phyloP scores from a whole-genome alignment of 371 early-diverging fungal species.

The Gilbertella persicaria region DNA sequence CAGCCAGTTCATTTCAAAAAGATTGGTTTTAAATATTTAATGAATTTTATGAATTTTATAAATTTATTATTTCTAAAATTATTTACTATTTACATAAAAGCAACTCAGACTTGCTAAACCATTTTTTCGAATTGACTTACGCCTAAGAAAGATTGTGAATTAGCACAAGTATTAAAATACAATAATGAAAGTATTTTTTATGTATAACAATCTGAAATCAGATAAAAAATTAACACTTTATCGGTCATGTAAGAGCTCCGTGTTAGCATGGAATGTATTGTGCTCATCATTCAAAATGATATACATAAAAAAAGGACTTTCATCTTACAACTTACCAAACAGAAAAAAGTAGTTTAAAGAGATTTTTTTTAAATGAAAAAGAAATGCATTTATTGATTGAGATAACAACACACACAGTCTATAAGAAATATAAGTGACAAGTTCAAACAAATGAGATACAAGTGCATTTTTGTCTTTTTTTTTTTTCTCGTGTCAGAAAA shows the following conservation, averaged over 20 bases:
- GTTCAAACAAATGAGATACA: not conserved
- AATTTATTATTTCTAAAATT: too few species aligned
- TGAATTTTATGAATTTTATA: too few species aligned
- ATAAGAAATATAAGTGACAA: slow-evolving; percentile 3
- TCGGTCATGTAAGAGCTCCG: slow-evolving; percentile 36
- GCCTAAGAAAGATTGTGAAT: too few species aligned
- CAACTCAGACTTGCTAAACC: too few species aligned
- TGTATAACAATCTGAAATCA: slow-evolving; percentile 8
- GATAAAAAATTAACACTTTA: slow-evolving; percentile 21
- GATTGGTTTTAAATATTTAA: too few species aligned
- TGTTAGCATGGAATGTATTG: slow-evolving; percentile 41
- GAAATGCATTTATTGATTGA: not conserved
- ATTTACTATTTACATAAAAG: too few species aligned
- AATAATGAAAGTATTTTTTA: not conserved
- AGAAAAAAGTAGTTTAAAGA: not conserved
- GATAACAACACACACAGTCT: not conserved
- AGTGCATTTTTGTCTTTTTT: slow-evolving; percentile 1
- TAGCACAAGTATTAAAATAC: too few species aligned
- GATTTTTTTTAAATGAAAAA: not conserved
- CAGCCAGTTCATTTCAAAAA: too few species aligned
- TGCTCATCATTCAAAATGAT: slow-evolving; percentile 26
- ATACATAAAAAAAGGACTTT: not conserved
- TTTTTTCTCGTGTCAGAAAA: slow-evolving; percentile 15
- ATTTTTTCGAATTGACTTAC: too few species aligned
- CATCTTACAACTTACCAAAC: not conserved